phyloP scores from a whole-genome alignment of 225 moss, liverwort and hornwort genomes.

The Physcomitrellopsis africana region DNA sequence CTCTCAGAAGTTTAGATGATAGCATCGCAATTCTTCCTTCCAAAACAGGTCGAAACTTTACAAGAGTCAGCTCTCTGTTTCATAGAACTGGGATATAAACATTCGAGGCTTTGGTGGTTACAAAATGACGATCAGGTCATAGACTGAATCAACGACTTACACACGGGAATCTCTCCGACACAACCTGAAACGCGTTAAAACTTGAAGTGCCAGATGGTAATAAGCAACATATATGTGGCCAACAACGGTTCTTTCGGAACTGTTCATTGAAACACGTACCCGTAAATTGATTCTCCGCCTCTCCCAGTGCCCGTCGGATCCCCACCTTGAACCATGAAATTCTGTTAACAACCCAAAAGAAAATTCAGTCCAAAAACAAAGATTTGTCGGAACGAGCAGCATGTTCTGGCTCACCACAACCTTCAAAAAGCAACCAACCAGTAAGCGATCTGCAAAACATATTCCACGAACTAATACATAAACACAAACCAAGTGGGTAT shows the following conservation, averaged over 20 bases:
- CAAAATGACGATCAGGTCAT: background rate
- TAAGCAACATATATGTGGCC: background rate
- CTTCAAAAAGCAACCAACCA: conserved; percentile 15
- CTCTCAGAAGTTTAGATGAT: conserved; percentile 1
- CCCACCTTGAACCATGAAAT: conserved; percentile 96
- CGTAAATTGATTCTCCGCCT: conserved; percentile 99
- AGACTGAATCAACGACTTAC: background rate
- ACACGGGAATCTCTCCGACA: background rate
- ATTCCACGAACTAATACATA: background rate
- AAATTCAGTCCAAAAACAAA: conserved; percentile 11
- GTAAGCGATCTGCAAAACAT: background rate
- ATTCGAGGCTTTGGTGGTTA: background rate
- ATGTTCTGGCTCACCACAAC: background rate
- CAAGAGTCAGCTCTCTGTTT: background rate
- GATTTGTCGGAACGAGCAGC: background rate
- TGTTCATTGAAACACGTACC: conserved; percentile 45
- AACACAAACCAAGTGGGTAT: conserved; percentile 4
- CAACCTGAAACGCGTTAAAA: background rate
- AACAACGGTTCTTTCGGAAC: background rate
- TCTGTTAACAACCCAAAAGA: conserved; percentile 47
- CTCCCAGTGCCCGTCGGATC: conserved; percentile 97
- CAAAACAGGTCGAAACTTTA: background rate
- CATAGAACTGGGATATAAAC: background rate
- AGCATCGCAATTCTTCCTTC: background rate
- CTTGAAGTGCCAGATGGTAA: background rate